A percentile compares a stretch with the other conserved stretches of the same genome.
Evolutionary conservation across 2,329 filamentous ascomycete species (phyloP).

Genomic region (Cladosporium sphaerospermum): DNA sequence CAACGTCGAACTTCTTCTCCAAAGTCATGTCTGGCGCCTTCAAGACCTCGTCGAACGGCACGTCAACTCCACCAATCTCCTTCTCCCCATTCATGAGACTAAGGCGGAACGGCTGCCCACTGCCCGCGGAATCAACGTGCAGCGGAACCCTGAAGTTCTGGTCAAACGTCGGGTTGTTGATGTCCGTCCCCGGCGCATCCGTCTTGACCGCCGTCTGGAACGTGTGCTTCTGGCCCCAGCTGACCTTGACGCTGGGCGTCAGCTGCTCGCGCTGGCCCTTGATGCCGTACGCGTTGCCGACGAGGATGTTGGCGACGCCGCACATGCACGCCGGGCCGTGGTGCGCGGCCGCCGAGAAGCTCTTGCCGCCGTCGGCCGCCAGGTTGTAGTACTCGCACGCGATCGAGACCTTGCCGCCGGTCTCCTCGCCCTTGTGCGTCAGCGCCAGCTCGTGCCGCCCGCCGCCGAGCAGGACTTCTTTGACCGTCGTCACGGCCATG

Average conservation of each 20-base stretch:
- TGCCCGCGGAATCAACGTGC: constrained; percentile 26
- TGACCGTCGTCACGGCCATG: constrained; percentile 35
- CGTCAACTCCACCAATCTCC: constrained; percentile 32
- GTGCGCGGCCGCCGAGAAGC: constrained; percentile 27
- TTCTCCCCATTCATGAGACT: constrained; percentile 31
- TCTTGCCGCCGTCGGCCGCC: constrained; percentile 29
- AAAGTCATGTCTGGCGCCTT: constrained; percentile 27
- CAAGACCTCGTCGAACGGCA: constrained; percentile 33
- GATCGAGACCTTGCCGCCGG: constrained; percentile 32
- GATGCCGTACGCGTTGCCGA: constrained; percentile 40
- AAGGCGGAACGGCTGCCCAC: constrained; percentile 30
- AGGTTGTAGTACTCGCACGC: constrained; percentile 39
- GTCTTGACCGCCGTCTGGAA: constrained; percentile 40
- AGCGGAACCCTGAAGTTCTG: constrained; percentile 41
- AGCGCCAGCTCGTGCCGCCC: constrained; percentile 38
- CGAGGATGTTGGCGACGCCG: constrained; percentile 39
- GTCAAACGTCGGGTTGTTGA: constrained; percentile 45
- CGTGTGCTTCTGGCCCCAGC: constrained; percentile 34
- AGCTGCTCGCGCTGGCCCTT: constrained; percentile 39
- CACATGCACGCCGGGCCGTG: constrained; percentile 29
- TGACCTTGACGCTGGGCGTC: constrained; percentile 42
- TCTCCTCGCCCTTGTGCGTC: constrained; percentile 33
- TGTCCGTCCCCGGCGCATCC: constrained; percentile 42
- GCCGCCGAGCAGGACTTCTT: constrained; percentile 36
- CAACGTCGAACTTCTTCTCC: constrained; percentile 33